Evolutionary conservation across 164 flowering plant species (phyloP), one percentile per base, ranked within the genome.

Genomic region (Umbilicus rupestris): DNA sequence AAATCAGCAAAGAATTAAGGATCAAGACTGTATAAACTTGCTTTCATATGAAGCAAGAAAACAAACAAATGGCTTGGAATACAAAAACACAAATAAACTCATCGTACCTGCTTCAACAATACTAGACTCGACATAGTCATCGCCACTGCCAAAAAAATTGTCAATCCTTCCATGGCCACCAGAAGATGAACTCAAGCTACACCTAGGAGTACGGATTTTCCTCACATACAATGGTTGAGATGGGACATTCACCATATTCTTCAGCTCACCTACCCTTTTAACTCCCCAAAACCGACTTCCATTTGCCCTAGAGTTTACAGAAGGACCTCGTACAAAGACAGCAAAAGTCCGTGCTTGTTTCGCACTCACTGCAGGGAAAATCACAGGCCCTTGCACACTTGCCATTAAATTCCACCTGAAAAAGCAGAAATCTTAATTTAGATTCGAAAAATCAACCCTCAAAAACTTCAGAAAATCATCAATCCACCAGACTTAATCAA

Each of bases 41-140:
- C 33, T 30, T 2, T 16, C 60, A 55, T 30, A 19, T 3, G 28
- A 55, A 55, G 5, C 15, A 55, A 55, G 3, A 16, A 28, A 28
- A 55, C 17, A 33, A 62, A 20, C 24, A 19, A 33, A 20, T 19
- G 8, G 1, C 33, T 33, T 35, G 7, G 15, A 17, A 14, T 9
- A 7, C 8, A 55, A 62, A 33, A 39, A 19, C 41, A 24, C 65
- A 35, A 35, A 37, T 1, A 7, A 63, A 41, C 20, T 42, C 49
- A 29, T 11, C 80, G 52, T 83, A 94, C 99, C 97, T 71, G 99
- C 97, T 85, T 94, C 99, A 68, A 94, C 79, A 9, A 94, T 85
- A 73, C 88, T 91, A 33, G 99, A 89, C 72, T 91, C 85, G 42
- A 94, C 95, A 78, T 83, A 94, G 68, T 94, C 96, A 37, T 83